Percentiles rank a stretch among this genome's conserved stretches.
phyloP scores from a whole-genome alignment of 2,329 filamentous ascomycete genomes.

The Fusarium sp. region DNA sequence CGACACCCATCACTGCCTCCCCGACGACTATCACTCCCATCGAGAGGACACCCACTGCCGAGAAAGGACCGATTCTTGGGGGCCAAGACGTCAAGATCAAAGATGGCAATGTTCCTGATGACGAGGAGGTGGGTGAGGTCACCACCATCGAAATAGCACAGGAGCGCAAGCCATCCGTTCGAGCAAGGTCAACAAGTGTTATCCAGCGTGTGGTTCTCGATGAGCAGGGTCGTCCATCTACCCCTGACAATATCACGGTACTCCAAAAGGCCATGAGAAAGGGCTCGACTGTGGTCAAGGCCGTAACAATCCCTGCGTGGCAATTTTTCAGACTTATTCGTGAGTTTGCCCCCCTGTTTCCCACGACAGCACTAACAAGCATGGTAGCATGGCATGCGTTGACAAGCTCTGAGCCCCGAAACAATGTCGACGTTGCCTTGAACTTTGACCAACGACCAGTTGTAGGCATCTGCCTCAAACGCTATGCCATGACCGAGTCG shows the following conservation, averaged over 20 bases:
- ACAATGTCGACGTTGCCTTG: constrained; percentile 84
- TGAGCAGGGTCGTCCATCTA: constrained; percentile 58
- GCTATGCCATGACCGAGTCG: constrained; percentile 78
- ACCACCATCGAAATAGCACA: constrained; percentile 33
- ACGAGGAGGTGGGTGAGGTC: constrained; percentile 31
- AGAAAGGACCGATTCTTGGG: constrained; percentile 18
- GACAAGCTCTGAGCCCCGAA: constrained; percentile 62
- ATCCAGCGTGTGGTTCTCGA: constrained; percentile 70
- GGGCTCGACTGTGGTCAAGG: constrained; percentile 71
- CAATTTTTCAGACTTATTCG: constrained; percentile 95
- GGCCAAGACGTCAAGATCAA: constrained; percentile 13
- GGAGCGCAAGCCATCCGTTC: constrained; percentile 49
- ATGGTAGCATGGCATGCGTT: constrained; percentile 84
- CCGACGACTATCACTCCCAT: constrained; percentile 46
- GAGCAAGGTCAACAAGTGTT: constrained; percentile 67
- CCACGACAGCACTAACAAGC: constrained; percentile 48
- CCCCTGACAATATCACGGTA: constrained; percentile 55
- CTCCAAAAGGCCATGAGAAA: constrained; percentile 58
- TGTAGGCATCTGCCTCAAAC: constrained; percentile 91
- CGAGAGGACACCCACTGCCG: constrained; percentile 29
- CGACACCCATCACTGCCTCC: constrained; percentile 49
- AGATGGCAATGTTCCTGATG: constrained; percentile 13
- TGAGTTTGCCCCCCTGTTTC: constrained; percentile 58
- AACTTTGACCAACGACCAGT: constrained; percentile 90
- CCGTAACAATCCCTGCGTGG: constrained; percentile 96